Evolutionary conservation across 1,284 basidiomycete species (phyloP).

Genomic region (Nidula niveotomentosa): DNA sequence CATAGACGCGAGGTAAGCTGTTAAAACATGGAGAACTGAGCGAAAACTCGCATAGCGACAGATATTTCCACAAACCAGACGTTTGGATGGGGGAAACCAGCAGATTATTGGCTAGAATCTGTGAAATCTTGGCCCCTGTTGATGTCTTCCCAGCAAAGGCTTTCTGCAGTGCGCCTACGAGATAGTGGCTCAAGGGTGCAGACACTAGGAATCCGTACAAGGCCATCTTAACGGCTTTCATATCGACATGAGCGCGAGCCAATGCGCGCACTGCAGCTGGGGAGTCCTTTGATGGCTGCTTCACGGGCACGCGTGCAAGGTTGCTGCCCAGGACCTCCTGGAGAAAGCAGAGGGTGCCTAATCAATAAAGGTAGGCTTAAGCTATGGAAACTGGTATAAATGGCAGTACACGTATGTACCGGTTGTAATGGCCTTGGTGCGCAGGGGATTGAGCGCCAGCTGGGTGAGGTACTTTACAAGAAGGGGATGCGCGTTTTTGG

Average conservation of each 20-base stretch:
- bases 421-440: constrained; percentile 74
- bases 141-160: constrained; percentile 79
- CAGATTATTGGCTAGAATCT: constrained; percentile 80
- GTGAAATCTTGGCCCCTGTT: constrained; percentile 63
- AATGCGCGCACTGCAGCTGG: constrained; percentile 52
- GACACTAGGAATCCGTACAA: constrained; percentile 83
- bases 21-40: neutral
- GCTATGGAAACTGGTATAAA: neutral
- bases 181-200: constrained; percentile 80
- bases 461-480: constrained; percentile 65
- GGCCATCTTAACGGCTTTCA: constrained; percentile 78
- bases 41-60: neutral
- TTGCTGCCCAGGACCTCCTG: constrained; percentile 82
- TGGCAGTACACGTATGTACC: constrained; percentile 32
- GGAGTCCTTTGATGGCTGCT: constrained; percentile 51
- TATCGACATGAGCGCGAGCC: constrained; percentile 56
- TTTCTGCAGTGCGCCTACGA: constrained; percentile 72
- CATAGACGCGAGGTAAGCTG: constrained; percentile 74
- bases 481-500: constrained; percentile 47
- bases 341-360: constrained; percentile 70
- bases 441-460: constrained; percentile 64
- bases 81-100: constrained; percentile 80
- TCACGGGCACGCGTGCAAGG: constrained; percentile 57
- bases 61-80: constrained; percentile 45
- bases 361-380: neutral